Evolutionary conservation across 1,139 yeast genomes (phyloP).

Genomic region (Taiozyma onychis): DNA sequence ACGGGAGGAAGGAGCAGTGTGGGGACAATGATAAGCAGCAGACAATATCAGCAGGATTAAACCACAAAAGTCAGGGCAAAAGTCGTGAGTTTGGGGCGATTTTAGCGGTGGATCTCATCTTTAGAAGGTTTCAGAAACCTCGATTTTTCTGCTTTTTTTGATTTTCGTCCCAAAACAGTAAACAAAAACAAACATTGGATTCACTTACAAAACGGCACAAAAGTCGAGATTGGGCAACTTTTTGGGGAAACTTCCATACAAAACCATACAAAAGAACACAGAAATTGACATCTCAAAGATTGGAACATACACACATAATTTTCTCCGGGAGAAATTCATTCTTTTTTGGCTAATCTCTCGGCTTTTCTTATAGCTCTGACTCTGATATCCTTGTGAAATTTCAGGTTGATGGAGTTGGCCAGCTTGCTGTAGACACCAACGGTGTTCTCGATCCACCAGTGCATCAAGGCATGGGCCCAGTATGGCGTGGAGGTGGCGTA

Average conservation of each 20-base stretch:
- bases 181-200: slow-evolving; percentile 10
- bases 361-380: slow-evolving; percentile 78
- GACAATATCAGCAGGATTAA: background rate
- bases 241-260: slow-evolving; percentile 5
- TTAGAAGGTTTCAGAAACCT: background rate
- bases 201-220: background rate
- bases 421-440: slow-evolving; percentile 76
- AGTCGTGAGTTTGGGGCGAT: background rate
- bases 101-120: background rate
- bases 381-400: slow-evolving; percentile 79
- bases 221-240: slow-evolving; percentile 2
- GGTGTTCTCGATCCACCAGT: slow-evolving; percentile 70
- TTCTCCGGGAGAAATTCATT: background rate
- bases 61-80: background rate
- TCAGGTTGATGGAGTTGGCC: slow-evolving; percentile 62
- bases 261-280: background rate
- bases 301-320: background rate
- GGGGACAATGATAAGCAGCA: background rate
- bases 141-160: background rate
- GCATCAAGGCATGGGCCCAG: slow-evolving; percentile 93
- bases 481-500: slow-evolving; percentile 85
- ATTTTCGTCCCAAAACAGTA: slow-evolving; percentile 7
- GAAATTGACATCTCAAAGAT: background rate
- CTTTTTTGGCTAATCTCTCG: slow-evolving; percentile 35
- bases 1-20: background rate